Base-by-base conservation (phyloP, 1,284 basidiomycete genomes). In the Ustilago hordei region DNA sequence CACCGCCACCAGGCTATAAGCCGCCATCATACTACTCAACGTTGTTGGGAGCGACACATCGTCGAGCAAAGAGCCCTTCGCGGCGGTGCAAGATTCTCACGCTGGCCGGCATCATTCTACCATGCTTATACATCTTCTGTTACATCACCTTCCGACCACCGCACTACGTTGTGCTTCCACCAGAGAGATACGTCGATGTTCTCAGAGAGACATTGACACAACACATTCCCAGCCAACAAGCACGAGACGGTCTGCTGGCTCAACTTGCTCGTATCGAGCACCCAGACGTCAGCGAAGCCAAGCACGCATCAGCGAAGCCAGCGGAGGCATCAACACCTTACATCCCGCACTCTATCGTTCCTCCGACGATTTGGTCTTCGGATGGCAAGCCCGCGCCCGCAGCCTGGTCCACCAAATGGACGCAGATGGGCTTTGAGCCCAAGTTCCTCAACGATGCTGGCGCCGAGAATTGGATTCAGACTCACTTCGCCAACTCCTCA, bases 381-480 rank as follows among this genome's bases (percentile, higher is more conserved):
- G 75, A 78, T 31, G 64, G 62, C 58, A 74, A 69, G 61, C 75
- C 75, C 5, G 64, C 75, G 15, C 66, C 70, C 7, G 57, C 48
- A 28, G 57, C 60, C 1, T 78, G 75, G 75, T 69, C 55, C 32
- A 31, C 60, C 50, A 76, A 65, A 28, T 79, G 77, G 77, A 55
- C 55, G 2, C 45, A 73, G 52, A 69, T 73, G 74, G 77, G 77
- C 53, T 76, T 76, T 13, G 66, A 79, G 32, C 69, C 77, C 55
- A 68, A 67, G 47, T 79, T 79, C 59, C 71, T 75, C 59, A 68
- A 75, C 61, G 77, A 79, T 53, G 69, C 63, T 5, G 69, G 57
- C 8, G 77, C 77, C 7, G 72, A 79, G 38, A 53, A 35, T 5
- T 79, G 69, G 69, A 60, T 79, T 55, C 43, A 73, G 52, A 15